Base-by-base conservation (phyloP, 257 asterid species). In the Nicotiana tomentosiformis region DNA sequence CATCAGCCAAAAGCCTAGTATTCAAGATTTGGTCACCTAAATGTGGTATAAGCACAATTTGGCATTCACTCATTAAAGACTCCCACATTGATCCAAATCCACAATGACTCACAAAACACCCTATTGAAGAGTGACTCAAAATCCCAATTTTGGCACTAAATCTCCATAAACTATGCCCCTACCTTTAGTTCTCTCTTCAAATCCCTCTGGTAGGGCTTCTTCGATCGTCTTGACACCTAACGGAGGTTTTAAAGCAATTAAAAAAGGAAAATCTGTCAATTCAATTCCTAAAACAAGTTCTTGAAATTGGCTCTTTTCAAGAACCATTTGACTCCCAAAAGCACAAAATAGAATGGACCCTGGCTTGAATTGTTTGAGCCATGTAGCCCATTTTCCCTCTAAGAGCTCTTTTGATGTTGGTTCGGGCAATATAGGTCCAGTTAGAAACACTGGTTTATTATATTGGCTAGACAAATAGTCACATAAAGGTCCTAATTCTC, bases 1-100 rank as follows among this genome's bases (percentile, higher is more conserved):
- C 97, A 82, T 84, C 92, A 32, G 92, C 90, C 87, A 93, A 81
- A 66, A 93, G 83, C 84, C 98, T 87, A 17, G 97, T 82, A 88
- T 91, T 91, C 86, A 95, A 76, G 10, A 88, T 90, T 26, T 95
- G 97, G 79, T 95, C 98, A 46, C 92, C 94, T 82, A 91, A 58
- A 18, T 89, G 82, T 35, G 99, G 97, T 39, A 92, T 90, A 49
- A 93, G 83, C 86, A 92, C 97, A 32, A 92, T 23, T 85, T 90
- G 97, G 56, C 90, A 64, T 11, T 91, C 92, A 68, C 94, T 88
- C 88, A 88, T 83, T 87, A 95, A 70, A 58, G 97, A 92, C 85
- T 93, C 97, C 98, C 98, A 95, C 97, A 93, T 95, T 10, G 99
- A 93, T 18, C 97, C 94, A 83, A 91, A 89, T 67, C 97, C 99